These are phyloP conservation scores for Erigeron philadelphicus DNA, from an alignment of 140 eudicot species.

Conservation along the genomic window DNA sequence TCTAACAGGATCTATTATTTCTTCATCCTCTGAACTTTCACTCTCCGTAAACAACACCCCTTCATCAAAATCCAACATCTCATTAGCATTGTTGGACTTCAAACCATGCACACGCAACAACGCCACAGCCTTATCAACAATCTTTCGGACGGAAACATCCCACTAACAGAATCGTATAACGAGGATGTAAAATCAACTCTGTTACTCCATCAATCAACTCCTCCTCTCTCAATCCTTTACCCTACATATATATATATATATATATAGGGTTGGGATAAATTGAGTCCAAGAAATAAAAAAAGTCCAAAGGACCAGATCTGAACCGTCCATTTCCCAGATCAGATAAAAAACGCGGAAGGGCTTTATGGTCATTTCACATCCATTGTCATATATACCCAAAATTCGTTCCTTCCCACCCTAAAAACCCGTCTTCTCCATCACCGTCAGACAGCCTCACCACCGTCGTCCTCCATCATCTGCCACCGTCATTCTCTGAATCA, in stretches of 20 bases:
- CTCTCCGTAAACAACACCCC: slow-evolving; percentile 38
- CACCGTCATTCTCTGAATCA: too few species aligned
- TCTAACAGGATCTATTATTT: slow-evolving; percentile 21
- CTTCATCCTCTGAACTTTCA: slow-evolving; percentile 36
- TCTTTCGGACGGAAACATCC: slow-evolving; percentile 84
- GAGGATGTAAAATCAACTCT: slow-evolving; percentile 64
- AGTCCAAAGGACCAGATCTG: too few species aligned
- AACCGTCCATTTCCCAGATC: too few species aligned
- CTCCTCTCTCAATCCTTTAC: slow-evolving; percentile 47
- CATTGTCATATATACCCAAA: too few species aligned
- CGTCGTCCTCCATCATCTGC: too few species aligned
- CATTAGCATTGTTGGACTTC: slow-evolving; percentile 33
- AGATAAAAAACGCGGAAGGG: too few species aligned
- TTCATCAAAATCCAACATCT: slow-evolving; percentile 46
- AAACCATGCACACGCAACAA: slow-evolving; percentile 55
- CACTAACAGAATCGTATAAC: slow-evolving; percentile 70
- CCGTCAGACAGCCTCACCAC: too few species aligned
- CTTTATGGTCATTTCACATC: too few species aligned
- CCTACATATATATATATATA: slow-evolving; percentile 33
- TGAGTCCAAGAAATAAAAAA: too few species aligned
- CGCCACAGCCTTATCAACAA: slow-evolving; percentile 49
- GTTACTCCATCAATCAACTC: slow-evolving; percentile 69
- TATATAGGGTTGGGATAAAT: too few species aligned
- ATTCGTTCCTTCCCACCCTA: too few species aligned
- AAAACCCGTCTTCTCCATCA: too few species aligned